Evolutionary conservation across 441 rosid species (phyloP).

Genomic region (Adansonia gregorii): DNA sequence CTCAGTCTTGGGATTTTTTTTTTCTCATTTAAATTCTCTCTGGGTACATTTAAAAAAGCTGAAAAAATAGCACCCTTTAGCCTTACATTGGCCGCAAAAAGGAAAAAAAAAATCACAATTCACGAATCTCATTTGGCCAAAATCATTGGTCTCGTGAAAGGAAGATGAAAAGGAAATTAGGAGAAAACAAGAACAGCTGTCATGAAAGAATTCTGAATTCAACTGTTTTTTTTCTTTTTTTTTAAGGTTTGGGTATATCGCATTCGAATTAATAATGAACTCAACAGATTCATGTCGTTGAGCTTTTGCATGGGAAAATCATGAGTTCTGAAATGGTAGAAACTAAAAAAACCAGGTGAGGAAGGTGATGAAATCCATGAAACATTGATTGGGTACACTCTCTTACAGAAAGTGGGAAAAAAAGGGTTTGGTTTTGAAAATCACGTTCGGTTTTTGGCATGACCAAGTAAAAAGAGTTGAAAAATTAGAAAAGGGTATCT

Average conservation of each 20-base stretch:
- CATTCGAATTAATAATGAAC: no score
- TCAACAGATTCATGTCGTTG: no score
- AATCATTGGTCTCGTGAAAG: no score
- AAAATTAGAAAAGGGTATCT: neutral
- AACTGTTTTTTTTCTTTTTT: no score
- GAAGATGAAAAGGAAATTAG: no score
- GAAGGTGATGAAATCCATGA: conserved; percentile 21
- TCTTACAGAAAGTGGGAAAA: neutral
- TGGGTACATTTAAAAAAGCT: neutral
- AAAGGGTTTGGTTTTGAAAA: conserved; percentile 14
- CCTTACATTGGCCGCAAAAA: neutral
- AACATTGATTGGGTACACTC: conserved; percentile 21
- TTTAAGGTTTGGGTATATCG: no score
- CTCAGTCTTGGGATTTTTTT: neutral
- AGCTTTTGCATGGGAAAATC: conserved; percentile 20
- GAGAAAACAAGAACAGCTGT: no score
- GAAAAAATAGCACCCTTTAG: neutral
- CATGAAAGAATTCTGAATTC: no score
- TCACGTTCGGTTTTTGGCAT: conserved; percentile 10
- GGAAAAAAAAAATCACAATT: no score
- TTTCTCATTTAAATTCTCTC: neutral
- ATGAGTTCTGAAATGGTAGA: neutral
- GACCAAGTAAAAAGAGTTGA: neutral
- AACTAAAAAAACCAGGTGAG: neutral
- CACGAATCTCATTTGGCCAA: no score